phyloP scores from a whole-genome alignment of 179 eudicot genomes.

The Vitellaria paradoxa region DNA sequence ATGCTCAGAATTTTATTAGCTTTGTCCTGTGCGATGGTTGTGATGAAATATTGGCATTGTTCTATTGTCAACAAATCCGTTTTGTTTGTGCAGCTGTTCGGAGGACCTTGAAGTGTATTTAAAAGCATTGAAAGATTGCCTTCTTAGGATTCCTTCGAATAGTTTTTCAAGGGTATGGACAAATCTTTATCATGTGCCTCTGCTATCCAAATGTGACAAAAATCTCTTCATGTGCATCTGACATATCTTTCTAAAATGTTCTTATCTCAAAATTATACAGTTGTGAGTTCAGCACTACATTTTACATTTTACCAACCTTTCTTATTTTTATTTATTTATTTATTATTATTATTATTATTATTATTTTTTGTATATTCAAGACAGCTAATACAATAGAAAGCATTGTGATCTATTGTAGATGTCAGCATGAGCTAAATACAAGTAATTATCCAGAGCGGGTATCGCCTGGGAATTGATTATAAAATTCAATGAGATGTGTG shows the following conservation, averaged over 20 bases:
- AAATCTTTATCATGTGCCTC: background rate
- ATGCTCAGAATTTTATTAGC: background rate
- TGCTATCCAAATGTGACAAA: background rate
- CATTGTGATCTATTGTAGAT: background rate
- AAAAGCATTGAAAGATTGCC: slow-evolving; percentile 63
- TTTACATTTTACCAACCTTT: slow-evolving; percentile 1
- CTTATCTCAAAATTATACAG: too few relatives aligned
- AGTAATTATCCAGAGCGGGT: background rate
- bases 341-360: too few relatives aligned
- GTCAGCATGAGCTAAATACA: background rate
- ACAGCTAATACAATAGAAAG: background rate
- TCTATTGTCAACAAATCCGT: slow-evolving; percentile 4
- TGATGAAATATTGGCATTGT: slow-evolving; percentile 9
- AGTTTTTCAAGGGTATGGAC: slow-evolving; percentile 74
- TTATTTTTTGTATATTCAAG: background rate
- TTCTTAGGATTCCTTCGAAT: slow-evolving; percentile 65
- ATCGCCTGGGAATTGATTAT: background rate
- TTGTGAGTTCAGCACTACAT: background rate
- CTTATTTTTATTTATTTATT: too few relatives aligned
- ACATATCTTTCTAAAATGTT: background rate
- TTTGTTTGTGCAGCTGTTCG: slow-evolving; percentile 43
- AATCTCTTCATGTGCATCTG: background rate
- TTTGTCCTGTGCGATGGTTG: background rate
- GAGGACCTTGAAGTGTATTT: slow-evolving; percentile 68
- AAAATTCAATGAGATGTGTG: too few relatives aligned